Evolutionary conservation across 495 filamentous ascomycete species (phyloP), one percentile per base, ranked within the genome.

Genomic region (Lentithecium fluviatile): DNA sequence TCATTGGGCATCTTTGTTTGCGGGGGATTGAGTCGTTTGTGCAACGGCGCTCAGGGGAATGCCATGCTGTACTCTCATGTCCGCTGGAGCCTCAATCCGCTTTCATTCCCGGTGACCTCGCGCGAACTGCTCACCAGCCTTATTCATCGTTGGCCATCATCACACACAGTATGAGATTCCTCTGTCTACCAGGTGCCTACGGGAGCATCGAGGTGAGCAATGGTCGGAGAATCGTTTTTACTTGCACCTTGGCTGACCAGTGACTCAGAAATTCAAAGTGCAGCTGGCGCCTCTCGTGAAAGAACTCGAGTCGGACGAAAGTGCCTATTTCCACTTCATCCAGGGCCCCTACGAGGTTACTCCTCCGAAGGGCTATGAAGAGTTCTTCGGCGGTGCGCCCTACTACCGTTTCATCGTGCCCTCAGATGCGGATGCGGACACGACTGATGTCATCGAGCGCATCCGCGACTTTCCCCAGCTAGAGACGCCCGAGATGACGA

Each of bases 371-470:
- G 79, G 79, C 6, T 81, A 77, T 57, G 78, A 79, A 46, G 78
- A 80, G 26, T 81, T 77, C 71, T 81, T 80, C 64, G 79, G 79
- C 32, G 74, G 76, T 21, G 75, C 75, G 6, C 79, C 79, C 10
- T 77, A 78, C 47, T 81, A 71, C 57, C 76, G 79, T 25, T 81
- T 80, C 69, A 76, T 81, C 57, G 78, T 78, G 55, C 73, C 74
- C 2, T 75, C 78, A 55, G 69, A 78, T 45, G 74, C 74, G 38
- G 74, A 72, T 29, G 72, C 71, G 3, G 55, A 77, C 13, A 70
- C 76, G 45, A 76, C 73, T 40, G 77, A 80, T 60, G 73, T 79
- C n/a, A 64, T 81, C 34, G 69, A 75, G 29, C 73, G 76, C 61
- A 79, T 81, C 60, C 71, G 79, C 49, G 76, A 80, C 36, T 79